Evolutionary conservation across 441 rosid species (phyloP).

Genomic region (Erodium moschatum): DNA sequence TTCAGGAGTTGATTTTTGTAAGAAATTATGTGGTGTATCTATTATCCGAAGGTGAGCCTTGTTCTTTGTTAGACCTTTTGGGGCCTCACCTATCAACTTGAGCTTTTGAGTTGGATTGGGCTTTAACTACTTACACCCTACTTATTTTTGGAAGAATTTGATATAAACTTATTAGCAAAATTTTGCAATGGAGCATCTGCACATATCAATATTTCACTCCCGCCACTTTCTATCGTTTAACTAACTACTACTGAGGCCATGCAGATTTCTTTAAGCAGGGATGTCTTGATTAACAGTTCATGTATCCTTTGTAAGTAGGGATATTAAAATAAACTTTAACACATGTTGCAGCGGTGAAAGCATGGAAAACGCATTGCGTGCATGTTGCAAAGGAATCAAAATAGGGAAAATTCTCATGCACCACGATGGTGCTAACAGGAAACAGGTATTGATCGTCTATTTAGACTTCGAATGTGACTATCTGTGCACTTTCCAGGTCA

Average conservation of each 20-base stretch:
- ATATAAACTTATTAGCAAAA: slow-evolving; percentile 1
- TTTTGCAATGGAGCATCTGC: not conserved
- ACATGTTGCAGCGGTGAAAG: slow-evolving; percentile 70
- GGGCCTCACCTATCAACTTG: too few species aligned
- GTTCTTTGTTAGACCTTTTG: not conserved
- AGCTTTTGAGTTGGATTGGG: too few species aligned
- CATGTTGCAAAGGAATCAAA: slow-evolving; percentile 94
- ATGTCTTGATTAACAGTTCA: not conserved
- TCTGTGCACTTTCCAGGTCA: not conserved
- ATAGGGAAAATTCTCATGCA: slow-evolving; percentile 92
- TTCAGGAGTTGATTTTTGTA: slow-evolving; percentile 93
- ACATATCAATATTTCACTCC: not conserved
- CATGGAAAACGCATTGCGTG: slow-evolving; percentile 96
- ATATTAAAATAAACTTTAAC: not conserved
- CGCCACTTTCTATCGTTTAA: not conserved
- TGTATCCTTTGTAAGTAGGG: not conserved
- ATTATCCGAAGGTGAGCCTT: slow-evolving; percentile 77
- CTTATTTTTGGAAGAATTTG: not conserved
- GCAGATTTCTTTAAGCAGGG: not conserved
- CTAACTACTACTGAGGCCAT: not conserved
- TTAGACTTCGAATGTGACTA: not conserved
- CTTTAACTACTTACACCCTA: not conserved
- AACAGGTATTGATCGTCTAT: slow-evolving; percentile 40
- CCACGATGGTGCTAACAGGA: slow-evolving; percentile 85
- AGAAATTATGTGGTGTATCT: slow-evolving; percentile 93